Evolutionary conservation across 352 stramenopile genomes (phyloP), one percentile per base, ranked within the genome.

Genomic region (Plasmopara halstedii): DNA sequence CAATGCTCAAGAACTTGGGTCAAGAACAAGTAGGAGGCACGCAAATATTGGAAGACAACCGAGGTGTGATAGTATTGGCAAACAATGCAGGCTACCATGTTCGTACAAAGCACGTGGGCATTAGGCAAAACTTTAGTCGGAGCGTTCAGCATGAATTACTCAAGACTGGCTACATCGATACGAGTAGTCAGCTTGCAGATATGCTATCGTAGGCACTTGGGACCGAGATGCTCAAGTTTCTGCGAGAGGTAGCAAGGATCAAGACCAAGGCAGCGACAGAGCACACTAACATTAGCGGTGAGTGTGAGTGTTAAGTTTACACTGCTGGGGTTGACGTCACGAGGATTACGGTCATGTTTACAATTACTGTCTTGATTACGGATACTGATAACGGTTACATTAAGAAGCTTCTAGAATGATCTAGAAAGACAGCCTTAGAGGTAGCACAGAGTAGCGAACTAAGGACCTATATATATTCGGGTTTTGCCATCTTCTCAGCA

Each of bases 11-110:
- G 2, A 20, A 41, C 14, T 6, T 35, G 2, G 20, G 32, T 15
- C 42, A 48, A 7, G 42, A 40, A 20, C 19, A 48, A 46, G 40
- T 46, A 17, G 40, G 40, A 37, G 40, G 15, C 1, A 36, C 25
- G 1, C 3, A 13, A 6, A 14, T 39, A 0, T 47, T n/a, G 23
- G 33, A 50, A 15, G 43, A 37, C 15, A 50, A 50, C 1, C 34
- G 42, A 50, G 33, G 43, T 7, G 43, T 23, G 11, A 43, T 50
- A 14, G 40, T 14, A 6, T 17, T 50, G 13, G 43, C 43, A n/a
- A 41, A 5, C 15, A 50, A 43, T 18, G 43, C 43, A 21, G 33
- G 43, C 6, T 50, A 37, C 18, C 4, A 43, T 10, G 33, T 17
- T 14, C 15, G 33, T 10, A 36, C 43, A 2, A 37, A 44, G 15